Percentiles rank a stretch among this genome's conserved stretches.
Evolutionary conservation across 768 basidiomycete species (phyloP).

Genomic region (Mrakia gelida): DNA sequence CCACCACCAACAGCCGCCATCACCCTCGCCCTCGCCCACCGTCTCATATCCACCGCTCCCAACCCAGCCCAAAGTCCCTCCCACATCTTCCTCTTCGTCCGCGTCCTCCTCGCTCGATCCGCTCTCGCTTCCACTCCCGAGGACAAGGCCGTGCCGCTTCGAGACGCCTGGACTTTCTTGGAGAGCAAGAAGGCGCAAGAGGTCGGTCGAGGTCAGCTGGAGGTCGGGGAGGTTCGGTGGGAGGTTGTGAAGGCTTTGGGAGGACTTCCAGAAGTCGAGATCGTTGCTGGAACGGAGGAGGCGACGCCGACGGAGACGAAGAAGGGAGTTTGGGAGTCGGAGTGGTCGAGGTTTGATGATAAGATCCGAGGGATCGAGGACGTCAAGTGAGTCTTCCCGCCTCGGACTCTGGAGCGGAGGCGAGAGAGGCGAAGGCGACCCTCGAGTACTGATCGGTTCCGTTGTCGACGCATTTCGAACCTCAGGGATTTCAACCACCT

Average conservation of each 20-base stretch:
- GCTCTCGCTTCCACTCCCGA: not conserved
- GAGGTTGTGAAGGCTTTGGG: slow-evolving; percentile 57
- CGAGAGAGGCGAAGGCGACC: not conserved
- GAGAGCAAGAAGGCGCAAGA: slow-evolving; percentile 63
- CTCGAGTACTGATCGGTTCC: too few relatives aligned
- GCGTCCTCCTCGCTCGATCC: slow-evolving; percentile 54
- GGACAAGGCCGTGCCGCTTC: slow-evolving; percentile 56
- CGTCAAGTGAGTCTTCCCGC: slow-evolving; percentile 3
- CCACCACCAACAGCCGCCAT: slow-evolving; percentile 61
- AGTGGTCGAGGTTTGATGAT: slow-evolving; percentile 16
- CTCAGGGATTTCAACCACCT: slow-evolving; percentile 27
- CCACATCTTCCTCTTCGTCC: slow-evolving; percentile 70
- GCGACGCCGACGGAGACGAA: slow-evolving; percentile 45
- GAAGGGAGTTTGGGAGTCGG: slow-evolving; percentile 19
- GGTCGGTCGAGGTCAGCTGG: slow-evolving; percentile 65
- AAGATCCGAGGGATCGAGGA: slow-evolving; percentile 7
- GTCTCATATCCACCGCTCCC: slow-evolving; percentile 59
- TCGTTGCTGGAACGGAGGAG: slow-evolving; percentile 56
- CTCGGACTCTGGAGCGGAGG: too few relatives aligned
- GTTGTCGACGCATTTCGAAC: not conserved
- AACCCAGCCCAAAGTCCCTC: slow-evolving; percentile 52
- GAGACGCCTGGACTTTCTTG: slow-evolving; percentile 66
- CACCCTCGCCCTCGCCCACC: slow-evolving; percentile 70
- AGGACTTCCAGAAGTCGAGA: slow-evolving; percentile 39
- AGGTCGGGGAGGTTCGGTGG: slow-evolving; percentile 69